Base-by-base conservation (phyloP, 192 early-diverging fungal genomes). In the Hyaloraphidium curvatum region DNA sequence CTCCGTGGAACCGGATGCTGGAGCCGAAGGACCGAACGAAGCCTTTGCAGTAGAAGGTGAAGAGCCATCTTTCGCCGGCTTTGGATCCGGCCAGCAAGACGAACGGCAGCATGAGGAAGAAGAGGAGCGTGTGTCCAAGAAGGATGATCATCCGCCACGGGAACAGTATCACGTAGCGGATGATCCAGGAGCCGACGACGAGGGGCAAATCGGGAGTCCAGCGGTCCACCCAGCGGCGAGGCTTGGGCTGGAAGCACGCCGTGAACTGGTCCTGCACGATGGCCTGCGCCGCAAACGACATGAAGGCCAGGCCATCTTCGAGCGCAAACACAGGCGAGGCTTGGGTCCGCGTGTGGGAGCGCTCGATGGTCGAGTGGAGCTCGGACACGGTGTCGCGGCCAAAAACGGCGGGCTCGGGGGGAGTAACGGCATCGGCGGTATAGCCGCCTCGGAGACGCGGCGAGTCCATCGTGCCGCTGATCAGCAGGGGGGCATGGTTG, bases 221-320 rank as follows among this genome's bases (percentile, higher is more conserved):
- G 43, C 9, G 43, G 11, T 48, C n/a, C n/a, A n/a, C n/a, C n/a
- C n/a, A 30, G 22, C 57, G 65, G 27, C 71, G 58, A 3, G 73
- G 73, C 60, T 64, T 60, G 51, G 66, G 67, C 21, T 41, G 58
- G 52, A 75, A 75, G 63, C 69, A 71, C 43, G 70, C 70, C 9
- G 64, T 62, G 52, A 75, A 75, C 43, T 75, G 70, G 55, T 75
- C 73, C 43, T 73, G 53, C 0, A 66, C 69, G 25, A 75, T 73
- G 3, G 73, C 73, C 35, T 72, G 67, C 4, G 69, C 73, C 17
- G 61, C 73, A 39, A 55, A 73, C 9, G 58, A 54, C 31, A 75
- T 73, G 63, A 75, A 75, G 1, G 73, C 62, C 21, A 75, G 61
- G 16, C 68, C 73, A 40, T 75, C 73, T 57, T 63, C 50, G 1